Evolutionary conservation across 2,329 filamentous ascomycete genomes (phyloP).

Genomic region (Fusarium sp.): DNA sequence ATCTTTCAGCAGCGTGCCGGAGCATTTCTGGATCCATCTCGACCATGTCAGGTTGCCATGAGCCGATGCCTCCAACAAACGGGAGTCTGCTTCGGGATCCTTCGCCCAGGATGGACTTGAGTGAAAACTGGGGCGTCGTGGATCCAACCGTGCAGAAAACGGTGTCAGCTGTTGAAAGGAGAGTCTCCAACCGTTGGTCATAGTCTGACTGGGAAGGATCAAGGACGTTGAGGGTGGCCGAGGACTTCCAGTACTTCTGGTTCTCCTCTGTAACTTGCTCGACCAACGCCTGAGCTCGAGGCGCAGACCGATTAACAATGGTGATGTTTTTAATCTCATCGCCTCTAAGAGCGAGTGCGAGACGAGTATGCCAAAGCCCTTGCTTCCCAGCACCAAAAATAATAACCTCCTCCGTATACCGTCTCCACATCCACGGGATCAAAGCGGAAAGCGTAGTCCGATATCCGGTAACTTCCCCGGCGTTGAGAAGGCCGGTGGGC

Average conservation of each 20-base stretch:
- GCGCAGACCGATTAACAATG: constrained; percentile 44
- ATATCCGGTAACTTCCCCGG: constrained; percentile 72
- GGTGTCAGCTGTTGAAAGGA: constrained; percentile 12
- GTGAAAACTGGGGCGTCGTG: constrained; percentile 24
- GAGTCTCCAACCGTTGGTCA: background rate
- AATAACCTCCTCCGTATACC: constrained; percentile 57
- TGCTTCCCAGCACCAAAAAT: constrained; percentile 75
- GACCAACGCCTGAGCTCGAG: constrained; percentile 10
- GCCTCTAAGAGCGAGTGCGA: constrained; percentile 63
- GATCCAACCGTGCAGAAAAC: constrained; percentile 37
- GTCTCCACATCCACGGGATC: constrained; percentile 60
- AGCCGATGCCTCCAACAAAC: constrained; percentile 61
- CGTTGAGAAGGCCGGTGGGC: constrained; percentile 64
- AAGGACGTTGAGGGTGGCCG: background rate
- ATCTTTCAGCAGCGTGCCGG: constrained; percentile 16
- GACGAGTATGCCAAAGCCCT: constrained; percentile 74
- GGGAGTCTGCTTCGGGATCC: constrained; percentile 8
- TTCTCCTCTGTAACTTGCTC: constrained; percentile 23
- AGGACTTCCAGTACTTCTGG: constrained; percentile 29
- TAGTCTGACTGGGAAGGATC: constrained; percentile 20
- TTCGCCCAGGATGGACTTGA: constrained; percentile 3
- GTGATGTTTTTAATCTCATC: constrained; percentile 41
- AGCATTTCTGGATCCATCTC: constrained; percentile 71
- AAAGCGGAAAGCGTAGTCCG: constrained; percentile 70
- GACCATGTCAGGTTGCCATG: constrained; percentile 67